phyloP scores from a whole-genome alignment of 2,329 filamentous ascomycete genomes.

The Rhytidhysteron rufulum region DNA sequence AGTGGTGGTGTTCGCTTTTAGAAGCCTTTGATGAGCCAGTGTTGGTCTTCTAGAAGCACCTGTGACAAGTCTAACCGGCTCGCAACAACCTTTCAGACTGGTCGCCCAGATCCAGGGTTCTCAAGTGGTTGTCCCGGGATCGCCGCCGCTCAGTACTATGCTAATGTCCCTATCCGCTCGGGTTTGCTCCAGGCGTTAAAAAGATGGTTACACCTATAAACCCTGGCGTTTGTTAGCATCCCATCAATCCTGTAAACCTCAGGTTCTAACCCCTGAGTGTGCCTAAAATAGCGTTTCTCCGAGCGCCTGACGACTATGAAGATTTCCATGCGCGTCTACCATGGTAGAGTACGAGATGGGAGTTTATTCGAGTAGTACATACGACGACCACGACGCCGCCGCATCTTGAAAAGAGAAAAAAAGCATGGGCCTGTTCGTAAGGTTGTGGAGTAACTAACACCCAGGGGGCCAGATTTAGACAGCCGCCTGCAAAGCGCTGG shows the following conservation, averaged over 20 bases:
- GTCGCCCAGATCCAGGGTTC: neutral
- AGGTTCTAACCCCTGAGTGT: constrained; percentile 11
- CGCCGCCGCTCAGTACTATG: constrained; percentile 8
- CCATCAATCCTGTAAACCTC: constrained; percentile 6
- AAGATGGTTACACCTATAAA: constrained; percentile 2
- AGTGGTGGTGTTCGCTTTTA: neutral
- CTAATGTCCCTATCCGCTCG: constrained; percentile 13
- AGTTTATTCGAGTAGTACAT: neutral
- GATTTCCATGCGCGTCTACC: constrained; percentile 24
- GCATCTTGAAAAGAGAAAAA: no score
- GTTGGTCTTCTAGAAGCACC: constrained; percentile 19
- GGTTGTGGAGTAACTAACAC: no score
- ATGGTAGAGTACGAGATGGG: neutral
- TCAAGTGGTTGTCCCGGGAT: constrained; percentile 12
- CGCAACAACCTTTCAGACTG: neutral
- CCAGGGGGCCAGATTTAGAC: constrained; percentile 17
- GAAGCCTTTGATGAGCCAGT: neutral
- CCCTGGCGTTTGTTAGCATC: neutral
- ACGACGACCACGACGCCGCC: neutral
- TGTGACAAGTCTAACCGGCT: constrained; percentile 2
- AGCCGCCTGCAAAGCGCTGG: constrained; percentile 26
- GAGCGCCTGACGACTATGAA: constrained; percentile 23
- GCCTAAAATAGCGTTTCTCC: constrained; percentile 9
- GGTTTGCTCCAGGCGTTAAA: constrained; percentile 12
- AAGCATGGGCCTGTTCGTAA: no score